Base-by-base conservation (phyloP, 176 grass and related monocot genomes). In the Cenchrus fungigraminus region DNA sequence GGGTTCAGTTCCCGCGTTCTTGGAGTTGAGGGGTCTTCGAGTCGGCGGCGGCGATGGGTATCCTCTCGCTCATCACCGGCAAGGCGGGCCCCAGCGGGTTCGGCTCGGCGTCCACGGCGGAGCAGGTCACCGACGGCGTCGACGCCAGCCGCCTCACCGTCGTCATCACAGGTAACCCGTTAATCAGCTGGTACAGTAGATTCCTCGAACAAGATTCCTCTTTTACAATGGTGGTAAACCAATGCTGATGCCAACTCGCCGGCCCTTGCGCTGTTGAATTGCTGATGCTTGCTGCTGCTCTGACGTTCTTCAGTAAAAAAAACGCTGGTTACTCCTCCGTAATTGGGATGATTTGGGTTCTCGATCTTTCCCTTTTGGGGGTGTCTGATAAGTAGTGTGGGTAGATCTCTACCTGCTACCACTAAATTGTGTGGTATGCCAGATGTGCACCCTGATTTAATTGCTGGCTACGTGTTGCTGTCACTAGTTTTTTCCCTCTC, bases 61-160 rank as follows among this genome's bases (percentile, higher is more conserved):
- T 96, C 72, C 73, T 94, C 50, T 75, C 91, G 57, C 79, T 92
- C 58, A 85, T 94, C 55, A 99, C 94, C 19, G 94, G 97, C 40
- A 87, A 74, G 88, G 90, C 88, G 1, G 97, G 97, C 71, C 31
- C 82, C 8, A 99, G 90, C 83, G 97, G 97, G 31, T 99, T 92
- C 56, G 97, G 97, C 15, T 99, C 92, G 2, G 72, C 75, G 52
- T 87, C 87, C 77, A 99, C 97, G 46, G 91, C 97, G n/a, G 94
- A 97, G 84, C 88, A 97, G 87, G 97, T 97, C 90, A 97, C 97
- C 15, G 79, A 51, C 13, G 90, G 88, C 64, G 25, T 92, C 74
- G 86, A 91, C 53, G 94, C 90, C 49, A 84, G 84, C 76, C 50
- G 79, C 47, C 88, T 96, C 86, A 99, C 97, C 71, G 97, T 79